Conservation (phyloP, 1,284 basidiomycete species). For the Amylostereum chailletii region DNA sequence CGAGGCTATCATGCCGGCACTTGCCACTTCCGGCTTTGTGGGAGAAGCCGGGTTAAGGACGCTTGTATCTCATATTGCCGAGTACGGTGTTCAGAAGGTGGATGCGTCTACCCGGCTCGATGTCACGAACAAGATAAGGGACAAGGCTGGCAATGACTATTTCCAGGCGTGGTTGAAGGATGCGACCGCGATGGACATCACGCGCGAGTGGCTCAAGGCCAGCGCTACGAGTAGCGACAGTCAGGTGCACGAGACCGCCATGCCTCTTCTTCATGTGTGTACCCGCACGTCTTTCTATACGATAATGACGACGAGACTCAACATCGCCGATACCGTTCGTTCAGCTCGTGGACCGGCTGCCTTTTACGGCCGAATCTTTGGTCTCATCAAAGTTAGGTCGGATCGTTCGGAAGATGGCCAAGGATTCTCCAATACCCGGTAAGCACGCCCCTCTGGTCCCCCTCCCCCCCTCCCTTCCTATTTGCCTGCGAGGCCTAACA, state of each 20-base stretch:
- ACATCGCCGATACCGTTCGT: neutral
- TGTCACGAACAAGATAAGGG: slow-evolving; percentile 68
- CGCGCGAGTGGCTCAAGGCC: slow-evolving; percentile 70
- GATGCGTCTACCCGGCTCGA: slow-evolving; percentile 54
- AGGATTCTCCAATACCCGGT: slow-evolving; percentile 62
- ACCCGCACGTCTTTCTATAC: neutral
- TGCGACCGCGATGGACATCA: slow-evolving; percentile 58
- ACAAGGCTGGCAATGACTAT: slow-evolving; percentile 75
- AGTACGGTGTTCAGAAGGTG: slow-evolving; percentile 54
- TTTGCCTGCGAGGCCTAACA: neutral
- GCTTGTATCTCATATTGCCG: slow-evolving; percentile 44
- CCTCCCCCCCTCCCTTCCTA: neutral
- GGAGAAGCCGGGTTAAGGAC: slow-evolving; percentile 27
- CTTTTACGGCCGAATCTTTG: slow-evolving; percentile 59
- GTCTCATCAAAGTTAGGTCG: slow-evolving; percentile 69
- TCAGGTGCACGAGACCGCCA: slow-evolving; percentile 60
- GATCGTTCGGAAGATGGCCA: slow-evolving; percentile 62
- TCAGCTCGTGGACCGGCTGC: slow-evolving; percentile 74
- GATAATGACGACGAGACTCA: too few relatives aligned
- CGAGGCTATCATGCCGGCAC: slow-evolving; percentile 38
- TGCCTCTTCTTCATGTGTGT: slow-evolving; percentile 78
- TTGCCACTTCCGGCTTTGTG: slow-evolving; percentile 50
- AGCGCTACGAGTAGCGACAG: slow-evolving; percentile 49
- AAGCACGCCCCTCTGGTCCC: slow-evolving; percentile 28
- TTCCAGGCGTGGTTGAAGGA: slow-evolving; percentile 78